Evolutionary conservation across 1,284 basidiomycete genomes (phyloP), one percentile per base, ranked within the genome.

Genomic region (Thecaphora thlaspeos): DNA sequence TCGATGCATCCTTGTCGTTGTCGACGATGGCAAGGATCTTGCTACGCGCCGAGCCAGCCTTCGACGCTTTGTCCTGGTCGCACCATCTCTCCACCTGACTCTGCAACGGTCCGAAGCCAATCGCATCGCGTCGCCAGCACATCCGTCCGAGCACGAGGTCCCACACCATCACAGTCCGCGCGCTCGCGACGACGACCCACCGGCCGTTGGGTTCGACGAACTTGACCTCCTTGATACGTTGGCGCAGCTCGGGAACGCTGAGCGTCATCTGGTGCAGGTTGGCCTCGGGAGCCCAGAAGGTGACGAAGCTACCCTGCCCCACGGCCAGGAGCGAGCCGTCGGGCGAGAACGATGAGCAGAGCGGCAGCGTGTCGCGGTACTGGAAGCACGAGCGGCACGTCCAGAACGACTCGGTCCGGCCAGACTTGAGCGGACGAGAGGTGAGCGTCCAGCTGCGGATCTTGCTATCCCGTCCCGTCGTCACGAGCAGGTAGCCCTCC

Each of bases 311-410:
- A 0, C 85, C 86, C 46, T 89, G 84, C 9, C 87, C 82, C 8
- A 94, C 82, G 4, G 88, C 89, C 23, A 97, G 81, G 36, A 98
- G 82, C 12, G 92, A 92, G 9, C 86, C 88, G 75, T 97, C 94
- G 1, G 84, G 84, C 7, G 92, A 90, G 85, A 91, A 96, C 0
- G 86, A 83, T 0, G 84, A 81, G 48, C 86, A 26, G 3, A 44
- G 49, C 2, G 73, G 70, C 11, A 48, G 46, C 30, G 66, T 60
- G 7, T 60, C 57, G 44, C 74, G 71, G 47, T 75, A 75, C 15
- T 54, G 58, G 41, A 76, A 70, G 18, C 71, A 56, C 30, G 70
- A 73, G 21, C 75, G 70, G 38, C 70, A 67, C 9, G 67, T 54
- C 75, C 75, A 77, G 53, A 62, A 76, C 30, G 48, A 55, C 48